phyloP scores from a whole-genome alignment of 2,329 filamentous ascomycete species.

The Ceratocystis eucalypticola region DNA sequence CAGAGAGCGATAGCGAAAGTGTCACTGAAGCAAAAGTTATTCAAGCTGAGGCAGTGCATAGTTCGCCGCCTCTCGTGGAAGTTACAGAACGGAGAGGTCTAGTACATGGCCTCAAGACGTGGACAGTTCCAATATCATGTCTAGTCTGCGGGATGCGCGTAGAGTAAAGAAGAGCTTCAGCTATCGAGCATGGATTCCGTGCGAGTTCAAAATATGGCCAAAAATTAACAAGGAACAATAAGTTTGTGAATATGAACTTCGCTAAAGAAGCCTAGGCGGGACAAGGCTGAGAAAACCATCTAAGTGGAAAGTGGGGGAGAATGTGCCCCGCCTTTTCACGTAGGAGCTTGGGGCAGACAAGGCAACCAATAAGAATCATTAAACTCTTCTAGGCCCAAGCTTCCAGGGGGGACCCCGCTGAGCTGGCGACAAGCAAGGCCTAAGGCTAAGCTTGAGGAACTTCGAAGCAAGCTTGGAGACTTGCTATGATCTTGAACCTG shows the following conservation, averaged over 20 bases:
- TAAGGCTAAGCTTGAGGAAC: neutral
- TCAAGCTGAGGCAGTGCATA: conserved; percentile 24
- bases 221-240: neutral
- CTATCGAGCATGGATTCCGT: neutral
- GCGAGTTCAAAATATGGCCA: neutral
- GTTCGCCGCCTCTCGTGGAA: conserved; percentile 35
- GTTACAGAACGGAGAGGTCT: conserved; percentile 40
- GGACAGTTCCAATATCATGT: conserved; percentile 40
- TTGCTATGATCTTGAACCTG: no score
- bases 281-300: neutral
- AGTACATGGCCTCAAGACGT: conserved; percentile 37
- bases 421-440: neutral
- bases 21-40: conserved; percentile 26
- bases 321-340: conserved; percentile 15
- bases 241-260: neutral
- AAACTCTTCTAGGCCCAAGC: neutral
- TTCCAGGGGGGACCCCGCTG: conserved; percentile 14
- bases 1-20: neutral
- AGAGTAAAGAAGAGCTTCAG: conserved; percentile 29
- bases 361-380: conserved; percentile 13
- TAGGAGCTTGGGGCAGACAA: conserved; percentile 9
- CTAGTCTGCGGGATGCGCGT: conserved; percentile 33
- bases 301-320: neutral
- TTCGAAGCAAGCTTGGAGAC: conserved; percentile 5
- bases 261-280: neutral